Evolutionary conservation across 164 flowering plant genomes (phyloP).

Genomic region (Macadamia integrifolia): DNA sequence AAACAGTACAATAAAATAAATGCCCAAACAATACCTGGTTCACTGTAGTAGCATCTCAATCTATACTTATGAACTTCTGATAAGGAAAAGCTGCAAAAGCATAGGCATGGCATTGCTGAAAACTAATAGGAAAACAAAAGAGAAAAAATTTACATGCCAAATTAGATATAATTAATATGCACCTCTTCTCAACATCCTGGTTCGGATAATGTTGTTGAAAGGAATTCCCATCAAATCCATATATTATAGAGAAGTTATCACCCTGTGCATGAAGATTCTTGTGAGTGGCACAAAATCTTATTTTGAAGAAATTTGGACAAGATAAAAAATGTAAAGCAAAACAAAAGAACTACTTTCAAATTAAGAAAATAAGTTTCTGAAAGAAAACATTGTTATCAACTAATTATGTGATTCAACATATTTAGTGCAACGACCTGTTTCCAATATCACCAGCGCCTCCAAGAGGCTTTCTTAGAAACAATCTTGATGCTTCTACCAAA

Average conservation of each 20-base stretch:
- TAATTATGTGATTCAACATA: no score
- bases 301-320: neutral
- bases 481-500: no score
- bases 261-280: constrained; percentile 36
- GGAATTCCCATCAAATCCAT: constrained; percentile 52
- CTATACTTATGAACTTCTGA: constrained; percentile 64
- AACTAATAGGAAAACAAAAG: neutral
- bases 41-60: constrained; percentile 64
- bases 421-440: no score
- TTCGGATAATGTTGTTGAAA: constrained; percentile 58
- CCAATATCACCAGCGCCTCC: no score
- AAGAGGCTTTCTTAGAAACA: no score
- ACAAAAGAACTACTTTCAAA: no score
- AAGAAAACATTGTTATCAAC: no score
- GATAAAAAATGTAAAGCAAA: no score
- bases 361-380: no score
- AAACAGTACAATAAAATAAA: neutral
- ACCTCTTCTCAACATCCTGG: constrained; percentile 39
- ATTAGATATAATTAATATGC: constrained; percentile 1
- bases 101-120: constrained; percentile 1
- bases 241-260: constrained; percentile 55
- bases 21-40: constrained; percentile 40
- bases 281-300: neutral
- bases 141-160: neutral
- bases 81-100: constrained; percentile 44